phyloP scores from a whole-genome alignment of 1,284 basidiomycete genomes.

The Puccinia sorghi region DNA sequence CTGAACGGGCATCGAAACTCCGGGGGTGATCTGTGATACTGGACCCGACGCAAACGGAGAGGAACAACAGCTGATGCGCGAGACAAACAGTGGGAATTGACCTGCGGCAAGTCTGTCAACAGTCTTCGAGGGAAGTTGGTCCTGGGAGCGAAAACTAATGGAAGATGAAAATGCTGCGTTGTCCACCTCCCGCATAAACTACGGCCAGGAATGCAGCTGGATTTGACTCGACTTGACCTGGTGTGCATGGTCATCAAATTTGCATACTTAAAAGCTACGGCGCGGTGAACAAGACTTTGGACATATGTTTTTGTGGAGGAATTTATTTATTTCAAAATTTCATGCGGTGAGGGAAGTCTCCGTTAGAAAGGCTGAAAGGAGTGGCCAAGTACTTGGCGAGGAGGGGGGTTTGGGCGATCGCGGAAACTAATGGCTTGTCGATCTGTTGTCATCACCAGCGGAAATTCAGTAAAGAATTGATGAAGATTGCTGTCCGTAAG shows the following conservation, averaged over 20 bases:
- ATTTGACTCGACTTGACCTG: not conserved
- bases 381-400: constrained; percentile 92
- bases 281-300: not conserved
- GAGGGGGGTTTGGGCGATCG: constrained; percentile 89
- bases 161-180: no score
- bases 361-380: constrained; percentile 92
- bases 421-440: constrained; percentile 79
- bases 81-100: no score
- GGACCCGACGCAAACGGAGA: no score
- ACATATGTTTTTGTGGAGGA: not conserved
- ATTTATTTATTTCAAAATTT: constrained; percentile 69
- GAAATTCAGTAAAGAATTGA: constrained; percentile 17
- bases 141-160: no score
- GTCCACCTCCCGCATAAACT: not conserved
- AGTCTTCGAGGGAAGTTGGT: no score
- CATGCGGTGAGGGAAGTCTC: constrained; percentile 82
- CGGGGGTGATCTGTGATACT: no score
- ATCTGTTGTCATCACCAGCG: constrained; percentile 59
- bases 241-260: not conserved
- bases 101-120: no score
- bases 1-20: no score
- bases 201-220: not conserved
- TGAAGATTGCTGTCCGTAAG: not conserved
- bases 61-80: no score
- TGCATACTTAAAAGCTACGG: not conserved